Percentiles rank a stretch among this genome's conserved stretches.
Evolutionary conservation across 352 stramenopile species (phyloP).

Genomic region (Aphanomyces astaci): DNA sequence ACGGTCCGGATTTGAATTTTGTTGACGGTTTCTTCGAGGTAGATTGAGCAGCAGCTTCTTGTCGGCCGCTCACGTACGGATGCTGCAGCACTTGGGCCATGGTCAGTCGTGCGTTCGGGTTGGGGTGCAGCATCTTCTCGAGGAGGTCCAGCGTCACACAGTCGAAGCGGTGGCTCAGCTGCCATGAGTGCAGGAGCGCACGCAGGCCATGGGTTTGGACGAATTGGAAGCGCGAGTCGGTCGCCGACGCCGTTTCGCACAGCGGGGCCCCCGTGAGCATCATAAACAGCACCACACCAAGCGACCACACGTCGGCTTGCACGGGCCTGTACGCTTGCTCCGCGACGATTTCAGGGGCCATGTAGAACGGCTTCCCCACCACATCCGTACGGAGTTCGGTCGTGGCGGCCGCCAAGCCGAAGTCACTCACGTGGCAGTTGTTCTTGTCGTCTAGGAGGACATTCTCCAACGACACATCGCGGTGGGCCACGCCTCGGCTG

Average conservation of each 20-base stretch:
- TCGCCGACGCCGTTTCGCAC: not conserved
- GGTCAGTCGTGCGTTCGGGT: conserved; percentile 26
- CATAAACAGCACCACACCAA: conserved; percentile 24
- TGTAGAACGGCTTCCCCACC: conserved; percentile 24
- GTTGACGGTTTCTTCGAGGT: too few species aligned
- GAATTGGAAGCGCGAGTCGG: not conserved
- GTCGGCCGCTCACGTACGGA: not conserved
- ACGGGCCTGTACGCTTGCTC: conserved; percentile 10
- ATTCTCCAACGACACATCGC: conserved; percentile 29
- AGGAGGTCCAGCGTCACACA: conserved; percentile 57
- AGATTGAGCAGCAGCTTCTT: too few species aligned
- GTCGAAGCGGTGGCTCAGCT: conserved; percentile 34
- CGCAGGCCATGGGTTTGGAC: conserved; percentile 39
- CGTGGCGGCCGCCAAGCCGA: conserved; percentile 25
- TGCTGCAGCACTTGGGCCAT: not conserved
- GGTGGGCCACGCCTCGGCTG: conserved; percentile 23
- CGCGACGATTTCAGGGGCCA: conserved; percentile 20
- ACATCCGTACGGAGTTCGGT: not conserved
- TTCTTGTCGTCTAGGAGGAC: conserved; percentile 19
- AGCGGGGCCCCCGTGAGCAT: conserved; percentile 18
- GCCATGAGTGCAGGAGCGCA: conserved; percentile 65
- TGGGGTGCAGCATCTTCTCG: conserved; percentile 57
- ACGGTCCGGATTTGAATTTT: too few species aligned
- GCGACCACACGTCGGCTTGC: conserved; percentile 21
- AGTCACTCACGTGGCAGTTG: conserved; percentile 8